Conservation (phyloP, 1,139 yeast genomes). For the Wickerhamiella infanticola region DNA sequence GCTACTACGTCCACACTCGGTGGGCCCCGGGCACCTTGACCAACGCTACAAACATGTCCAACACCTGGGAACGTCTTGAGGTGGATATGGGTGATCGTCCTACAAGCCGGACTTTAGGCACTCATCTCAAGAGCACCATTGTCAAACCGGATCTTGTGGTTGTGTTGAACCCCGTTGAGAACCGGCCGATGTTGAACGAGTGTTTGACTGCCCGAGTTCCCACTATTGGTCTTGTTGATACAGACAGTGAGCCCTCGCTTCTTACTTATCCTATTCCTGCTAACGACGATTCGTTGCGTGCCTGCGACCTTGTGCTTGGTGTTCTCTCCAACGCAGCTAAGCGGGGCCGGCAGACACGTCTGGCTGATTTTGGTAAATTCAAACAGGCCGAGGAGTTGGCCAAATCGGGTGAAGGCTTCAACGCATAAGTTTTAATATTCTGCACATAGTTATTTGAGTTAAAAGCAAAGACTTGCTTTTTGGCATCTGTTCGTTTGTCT, state of each 20-base stretch:
- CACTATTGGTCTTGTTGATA: slow-evolving; percentile 85
- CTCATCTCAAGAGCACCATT: slow-evolving; percentile 21
- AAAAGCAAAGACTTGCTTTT: not conserved
- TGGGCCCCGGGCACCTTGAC: slow-evolving; percentile 97
- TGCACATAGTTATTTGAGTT: not conserved
- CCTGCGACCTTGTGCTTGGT: slow-evolving; percentile 66
- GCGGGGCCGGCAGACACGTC: slow-evolving; percentile 50
- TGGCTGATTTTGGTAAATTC: slow-evolving; percentile 24
- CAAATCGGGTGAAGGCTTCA: slow-evolving; percentile 8
- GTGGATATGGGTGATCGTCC: slow-evolving; percentile 44
- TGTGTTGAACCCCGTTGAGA: slow-evolving; percentile 75
- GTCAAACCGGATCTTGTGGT: slow-evolving; percentile 84
- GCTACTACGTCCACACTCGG: slow-evolving; percentile 66
- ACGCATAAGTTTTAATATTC: not conserved
- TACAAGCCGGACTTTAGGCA: slow-evolving; percentile 35
- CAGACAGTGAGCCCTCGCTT: slow-evolving; percentile 79
- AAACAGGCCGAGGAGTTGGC: slow-evolving; percentile 6
- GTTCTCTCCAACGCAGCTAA: slow-evolving; percentile 76
- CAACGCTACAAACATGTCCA: slow-evolving; percentile 61
- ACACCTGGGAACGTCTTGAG: slow-evolving; percentile 43
- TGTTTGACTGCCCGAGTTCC: slow-evolving; percentile 76
- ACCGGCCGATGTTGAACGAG: slow-evolving; percentile 66
- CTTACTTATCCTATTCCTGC: slow-evolving; percentile 93
- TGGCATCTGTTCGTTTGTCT: too few relatives aligned
- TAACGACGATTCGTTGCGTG: slow-evolving; percentile 82